Conservation (phyloP, 257 asterid genomes). For the Fraxinus americana region DNA sequence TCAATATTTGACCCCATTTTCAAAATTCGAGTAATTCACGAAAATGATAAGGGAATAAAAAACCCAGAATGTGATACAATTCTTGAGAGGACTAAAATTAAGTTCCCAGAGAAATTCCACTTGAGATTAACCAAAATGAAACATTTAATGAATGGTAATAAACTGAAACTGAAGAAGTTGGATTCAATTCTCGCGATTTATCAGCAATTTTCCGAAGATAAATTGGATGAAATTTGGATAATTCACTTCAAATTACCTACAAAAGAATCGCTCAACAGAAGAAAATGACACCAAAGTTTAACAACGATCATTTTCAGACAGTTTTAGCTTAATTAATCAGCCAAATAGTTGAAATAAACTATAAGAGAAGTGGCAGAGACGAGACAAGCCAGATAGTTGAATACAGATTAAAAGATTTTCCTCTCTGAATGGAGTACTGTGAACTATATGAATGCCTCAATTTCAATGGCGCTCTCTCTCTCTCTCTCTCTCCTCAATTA, state of each 20-base stretch:
- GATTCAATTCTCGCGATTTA: not conserved
- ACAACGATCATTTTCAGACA: not conserved
- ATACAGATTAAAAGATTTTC: not conserved
- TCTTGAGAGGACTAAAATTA: not conserved
- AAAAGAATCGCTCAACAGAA: not conserved
- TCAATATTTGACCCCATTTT: constrained; percentile 36
- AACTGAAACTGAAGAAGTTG: constrained; percentile 16
- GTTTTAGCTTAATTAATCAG: not conserved
- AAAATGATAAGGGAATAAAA: not conserved
- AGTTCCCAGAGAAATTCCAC: constrained; percentile 2
- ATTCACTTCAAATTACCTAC: not conserved
- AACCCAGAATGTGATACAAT: not conserved
- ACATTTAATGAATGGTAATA: not conserved
- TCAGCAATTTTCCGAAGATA: not conserved
- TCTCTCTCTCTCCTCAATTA: not conserved
- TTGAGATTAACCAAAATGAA: constrained; percentile 15
- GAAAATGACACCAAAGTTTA: not conserved
- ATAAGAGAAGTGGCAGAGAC: not conserved
- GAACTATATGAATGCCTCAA: constrained; percentile 27
- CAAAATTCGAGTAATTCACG: not conserved
- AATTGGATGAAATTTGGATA: not conserved
- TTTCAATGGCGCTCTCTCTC: constrained; percentile 40
- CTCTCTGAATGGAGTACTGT: not conserved
- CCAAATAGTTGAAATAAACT: not conserved
- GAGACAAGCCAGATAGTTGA: not conserved